Base-by-base conservation (phyloP, 2,329 filamentous ascomycete genomes). In the Cordyceps cateniannulata region DNA sequence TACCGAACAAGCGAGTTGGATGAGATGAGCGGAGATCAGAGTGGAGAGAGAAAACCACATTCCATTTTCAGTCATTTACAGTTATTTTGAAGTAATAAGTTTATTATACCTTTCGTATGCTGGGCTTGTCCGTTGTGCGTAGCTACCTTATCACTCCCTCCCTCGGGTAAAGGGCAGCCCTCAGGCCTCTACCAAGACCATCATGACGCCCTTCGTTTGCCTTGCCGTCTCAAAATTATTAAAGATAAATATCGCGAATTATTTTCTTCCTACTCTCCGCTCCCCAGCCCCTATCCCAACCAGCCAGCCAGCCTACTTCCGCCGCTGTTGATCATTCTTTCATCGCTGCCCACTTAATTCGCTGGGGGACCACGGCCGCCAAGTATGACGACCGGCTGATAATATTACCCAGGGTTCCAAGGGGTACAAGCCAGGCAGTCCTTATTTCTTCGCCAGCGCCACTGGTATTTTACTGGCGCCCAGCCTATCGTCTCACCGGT, bases 11-110 rank as follows among this genome's bases (percentile, higher is more conserved):
- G 50, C 48, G 16, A 52, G 50, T 22, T 25, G 55, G 44, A 35
- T 25, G 47, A 59, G 56, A 45, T 59, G 47, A 59, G 47, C 48
- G 56, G 48, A 59, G 56, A 59, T 51, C 35, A 35, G 55, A 40
- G 54, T 47, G 53, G 42, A 9, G 53, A 22, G 25, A 24, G 16
- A 40, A n/a, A 32, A 32, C 29, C 8, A 49, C 27, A 48, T 49
- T 57, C 55, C 45, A 32, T 42, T 52, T 45, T 29, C 44, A n/a
- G 54, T 25, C 18, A n/a, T 42, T 42, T 42, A n/a, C 16, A 42
- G 10, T 42, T 16, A 42, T n/a, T 42, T 42, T 42, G 12, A 42
- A 18, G 18, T 16, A 18, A 18, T 18, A 8, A 5, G 18, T 42
- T 16, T 20, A 6, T 18, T 42, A 2, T 42, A 6, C n/a, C n/a